Evolutionary conservation across 345 rosid genomes (phyloP).

Genomic region (Cardiospermum halicacabum): DNA sequence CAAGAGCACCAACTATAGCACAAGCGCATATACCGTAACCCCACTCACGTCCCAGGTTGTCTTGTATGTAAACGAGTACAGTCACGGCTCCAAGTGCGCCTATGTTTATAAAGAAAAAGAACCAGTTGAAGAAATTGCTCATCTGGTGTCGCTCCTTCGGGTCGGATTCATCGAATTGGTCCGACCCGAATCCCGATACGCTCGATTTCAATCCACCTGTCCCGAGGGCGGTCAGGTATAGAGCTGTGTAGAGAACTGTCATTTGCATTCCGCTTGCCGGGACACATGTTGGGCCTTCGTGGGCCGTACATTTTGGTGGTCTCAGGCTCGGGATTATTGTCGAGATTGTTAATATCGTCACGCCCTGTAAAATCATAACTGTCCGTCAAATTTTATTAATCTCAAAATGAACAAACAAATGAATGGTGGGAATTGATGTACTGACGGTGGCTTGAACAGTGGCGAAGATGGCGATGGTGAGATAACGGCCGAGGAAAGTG

Average conservation of each 20-base stretch:
- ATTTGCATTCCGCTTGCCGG: constrained; percentile 64
- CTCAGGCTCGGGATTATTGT: constrained; percentile 70
- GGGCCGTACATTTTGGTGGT: constrained; percentile 64
- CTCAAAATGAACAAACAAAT: background rate
- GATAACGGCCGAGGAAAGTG: constrained; percentile 94
- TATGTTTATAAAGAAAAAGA: constrained; percentile 83
- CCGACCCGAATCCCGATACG: constrained; percentile 93
- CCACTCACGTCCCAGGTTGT: constrained; percentile 76
- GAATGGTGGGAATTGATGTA: background rate
- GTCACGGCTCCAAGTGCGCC: constrained; percentile 85
- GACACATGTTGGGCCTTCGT: constrained; percentile 35
- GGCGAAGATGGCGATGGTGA: constrained; percentile 81
- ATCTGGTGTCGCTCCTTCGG: constrained; percentile 55
- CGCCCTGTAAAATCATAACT: constrained; percentile 45
- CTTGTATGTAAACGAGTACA: constrained; percentile 85
- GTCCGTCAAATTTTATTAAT: constrained; percentile 9
- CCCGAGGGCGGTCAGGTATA: constrained; percentile 82
- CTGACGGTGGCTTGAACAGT: constrained; percentile 76
- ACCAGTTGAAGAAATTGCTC: constrained; percentile 84
- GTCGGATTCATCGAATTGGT: constrained; percentile 84
- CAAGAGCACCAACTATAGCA: constrained; percentile 55
- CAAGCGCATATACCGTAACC: constrained; percentile 85
- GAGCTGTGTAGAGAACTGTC: constrained; percentile 59
- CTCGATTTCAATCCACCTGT: constrained; percentile 97
- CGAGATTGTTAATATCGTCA: constrained; percentile 73